Conservation (phyloP, 2,329 filamentous ascomycete genomes). For the Paracoccidioides brasiliensis region DNA sequence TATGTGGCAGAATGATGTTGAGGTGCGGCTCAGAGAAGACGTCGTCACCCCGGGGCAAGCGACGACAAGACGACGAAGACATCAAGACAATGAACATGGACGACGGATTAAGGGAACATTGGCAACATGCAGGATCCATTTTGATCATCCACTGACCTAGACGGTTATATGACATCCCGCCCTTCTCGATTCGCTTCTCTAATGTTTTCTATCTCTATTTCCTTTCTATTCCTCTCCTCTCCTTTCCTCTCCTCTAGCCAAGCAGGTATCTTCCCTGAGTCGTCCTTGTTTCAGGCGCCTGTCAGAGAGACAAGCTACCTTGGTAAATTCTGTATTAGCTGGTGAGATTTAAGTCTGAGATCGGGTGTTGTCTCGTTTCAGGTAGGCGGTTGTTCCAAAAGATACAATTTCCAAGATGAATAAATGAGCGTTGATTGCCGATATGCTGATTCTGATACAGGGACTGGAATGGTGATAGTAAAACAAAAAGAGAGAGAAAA, state of each 20-base stretch:
- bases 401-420: no score
- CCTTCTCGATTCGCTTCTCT: slow-evolving; percentile 5
- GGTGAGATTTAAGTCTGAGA: no score
- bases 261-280: no score
- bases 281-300: no score
- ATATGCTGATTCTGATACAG: no score
- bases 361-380: no score
- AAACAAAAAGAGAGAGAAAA: no score
- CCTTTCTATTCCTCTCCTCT: not conserved
- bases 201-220: not conserved
- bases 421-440: no score
- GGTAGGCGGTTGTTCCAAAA: no score
- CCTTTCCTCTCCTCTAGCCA: not conserved
- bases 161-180: slow-evolving; percentile 58
- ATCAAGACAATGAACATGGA: not conserved
- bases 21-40: slow-evolving; percentile 1
- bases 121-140: slow-evolving; percentile 13
- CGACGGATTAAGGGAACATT: not conserved
- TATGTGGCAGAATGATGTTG: not conserved
- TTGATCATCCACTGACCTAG: slow-evolving; percentile 44
- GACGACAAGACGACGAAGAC: not conserved
- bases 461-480: no score
- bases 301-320: no score
- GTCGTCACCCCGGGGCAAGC: not conserved
- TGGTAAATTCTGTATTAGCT: no score